Base-by-base conservation (phyloP, 2,329 filamentous ascomycete species). In the Epichloe gansuensis region DNA sequence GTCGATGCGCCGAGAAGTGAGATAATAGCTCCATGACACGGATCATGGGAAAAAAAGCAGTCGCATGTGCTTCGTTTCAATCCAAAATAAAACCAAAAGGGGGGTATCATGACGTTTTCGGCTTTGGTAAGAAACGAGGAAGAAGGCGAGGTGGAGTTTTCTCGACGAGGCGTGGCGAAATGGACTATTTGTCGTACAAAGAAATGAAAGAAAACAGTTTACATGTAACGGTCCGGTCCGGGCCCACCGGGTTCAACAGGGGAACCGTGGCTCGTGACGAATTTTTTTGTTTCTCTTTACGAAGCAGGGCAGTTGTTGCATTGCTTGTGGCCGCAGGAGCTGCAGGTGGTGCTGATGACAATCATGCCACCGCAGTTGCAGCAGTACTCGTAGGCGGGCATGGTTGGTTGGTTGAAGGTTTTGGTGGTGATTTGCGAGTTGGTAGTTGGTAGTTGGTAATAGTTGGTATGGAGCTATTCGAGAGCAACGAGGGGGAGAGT, bases 341-440 rank as follows among this genome's bases (percentile, higher is more conserved):
- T 69, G 70, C 75, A 78, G 50, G 69, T 72, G 63, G 67, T 75
- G 72, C 74, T 78, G 68, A 78, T 78, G 69, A 78, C 75, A 59
- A 78, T 76, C 67, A 78, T 75, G 66, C 70, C 67, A 59, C 73
- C 73, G 68, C 75, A 78, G 61, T 76, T 65, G 72, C 75, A 78
- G 72, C 76, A 78, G 67, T 75, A 75, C 59, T 73, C 72, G 59
- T 71, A 73, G 60, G 69, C 66, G 62, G 71, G 68, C 72, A 74
- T 74, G 48, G 59, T 63, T 21, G 48, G 59, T 63, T 21, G 61
- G 45, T 56, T 42, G 49, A 42, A 34, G 38, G 11, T 25, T 45
- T n/a, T 31, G 35, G 17, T 17, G 21, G 48, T 50, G 15, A 9
- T 11, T 50, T 34, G 34, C 3, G 42, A 2, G 43, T 48, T 42